A percentile compares a stretch with the other conserved stretches of the same genome.
phyloP scores from a whole-genome alignment of 225 moss, liverwort and hornwort genomes.

The Climacium dendroides region DNA sequence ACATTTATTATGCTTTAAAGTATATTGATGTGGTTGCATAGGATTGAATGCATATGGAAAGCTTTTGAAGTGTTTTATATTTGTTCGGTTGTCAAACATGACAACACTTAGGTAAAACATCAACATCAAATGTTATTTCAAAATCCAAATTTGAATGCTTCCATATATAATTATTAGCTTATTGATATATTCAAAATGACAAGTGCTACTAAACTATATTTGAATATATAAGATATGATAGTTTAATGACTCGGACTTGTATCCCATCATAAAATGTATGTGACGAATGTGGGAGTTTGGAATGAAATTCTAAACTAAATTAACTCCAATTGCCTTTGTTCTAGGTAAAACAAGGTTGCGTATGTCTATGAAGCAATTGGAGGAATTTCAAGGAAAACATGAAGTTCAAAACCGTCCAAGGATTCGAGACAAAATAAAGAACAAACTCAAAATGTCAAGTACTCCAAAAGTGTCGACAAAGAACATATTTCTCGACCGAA shows the following conservation, averaged over 20 bases:
- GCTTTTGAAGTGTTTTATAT: too few relatives aligned
- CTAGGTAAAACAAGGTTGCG: background rate
- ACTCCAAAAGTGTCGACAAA: fast-evolving
- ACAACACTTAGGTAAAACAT: too few relatives aligned
- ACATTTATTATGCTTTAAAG: background rate
- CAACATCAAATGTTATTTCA: background rate
- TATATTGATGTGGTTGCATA: background rate
- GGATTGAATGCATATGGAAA: fast-evolving
- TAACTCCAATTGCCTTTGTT: fast-evolving
- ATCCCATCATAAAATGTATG: background rate
- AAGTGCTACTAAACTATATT: too few relatives aligned
- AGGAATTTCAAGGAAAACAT: background rate
- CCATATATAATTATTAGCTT: too few relatives aligned
- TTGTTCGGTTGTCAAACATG: too few relatives aligned
- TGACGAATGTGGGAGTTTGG: background rate
- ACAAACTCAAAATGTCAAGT: background rate
- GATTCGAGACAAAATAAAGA: background rate
- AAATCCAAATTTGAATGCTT: background rate
- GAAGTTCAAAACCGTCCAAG: background rate
- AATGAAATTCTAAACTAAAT: too few relatives aligned
- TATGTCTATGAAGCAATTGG: background rate
- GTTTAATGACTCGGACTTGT: fast-evolving
- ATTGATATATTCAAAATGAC: too few relatives aligned
- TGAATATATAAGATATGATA: background rate
- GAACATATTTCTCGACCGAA: fast-evolving